Conservation (phyloP, 1,139 yeast genomes). For the Casaregolazyma suthepensis region DNA sequence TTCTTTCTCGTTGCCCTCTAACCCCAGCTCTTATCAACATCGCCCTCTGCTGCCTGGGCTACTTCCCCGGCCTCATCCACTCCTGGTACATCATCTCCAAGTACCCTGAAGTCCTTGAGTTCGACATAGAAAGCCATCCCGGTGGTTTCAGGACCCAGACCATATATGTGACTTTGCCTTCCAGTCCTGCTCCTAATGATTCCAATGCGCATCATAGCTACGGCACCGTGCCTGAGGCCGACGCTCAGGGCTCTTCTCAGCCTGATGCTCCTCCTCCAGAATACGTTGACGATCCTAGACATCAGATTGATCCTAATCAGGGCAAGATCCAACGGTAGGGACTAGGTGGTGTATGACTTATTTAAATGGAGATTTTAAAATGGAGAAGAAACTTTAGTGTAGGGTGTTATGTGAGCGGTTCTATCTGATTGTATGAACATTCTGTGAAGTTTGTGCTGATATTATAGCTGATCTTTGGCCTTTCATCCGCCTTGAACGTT, state of each 20-base stretch:
- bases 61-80: conserved; percentile 61
- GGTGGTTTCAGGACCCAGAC: conserved; percentile 13
- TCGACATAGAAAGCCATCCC: conserved; percentile 22
- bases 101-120: conserved; percentile 31
- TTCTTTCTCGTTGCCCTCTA: background rate
- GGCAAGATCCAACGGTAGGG: conserved; percentile 7
- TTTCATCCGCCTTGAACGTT: no score
- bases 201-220: background rate
- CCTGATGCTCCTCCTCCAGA: conserved; percentile 5
- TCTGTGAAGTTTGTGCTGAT: no score
- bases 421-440: no score
- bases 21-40: conserved; percentile 54
- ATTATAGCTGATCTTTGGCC: no score
- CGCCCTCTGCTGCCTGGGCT: conserved; percentile 69
- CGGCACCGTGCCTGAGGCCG: conserved; percentile 1
- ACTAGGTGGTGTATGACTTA: background rate
- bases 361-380: background rate
- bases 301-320: conserved; percentile 4
- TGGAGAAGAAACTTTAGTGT: no score
- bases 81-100: conserved; percentile 42
- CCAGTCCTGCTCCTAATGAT: background rate
- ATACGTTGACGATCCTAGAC: conserved; percentile 3
- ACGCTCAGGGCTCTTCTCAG: conserved; percentile 6
- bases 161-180: conserved; percentile 12
- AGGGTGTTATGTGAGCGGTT: no score